Evolutionary conservation across 2,329 filamentous ascomycete genomes (phyloP).

Genomic region (Ampelomyces quisqualis): DNA sequence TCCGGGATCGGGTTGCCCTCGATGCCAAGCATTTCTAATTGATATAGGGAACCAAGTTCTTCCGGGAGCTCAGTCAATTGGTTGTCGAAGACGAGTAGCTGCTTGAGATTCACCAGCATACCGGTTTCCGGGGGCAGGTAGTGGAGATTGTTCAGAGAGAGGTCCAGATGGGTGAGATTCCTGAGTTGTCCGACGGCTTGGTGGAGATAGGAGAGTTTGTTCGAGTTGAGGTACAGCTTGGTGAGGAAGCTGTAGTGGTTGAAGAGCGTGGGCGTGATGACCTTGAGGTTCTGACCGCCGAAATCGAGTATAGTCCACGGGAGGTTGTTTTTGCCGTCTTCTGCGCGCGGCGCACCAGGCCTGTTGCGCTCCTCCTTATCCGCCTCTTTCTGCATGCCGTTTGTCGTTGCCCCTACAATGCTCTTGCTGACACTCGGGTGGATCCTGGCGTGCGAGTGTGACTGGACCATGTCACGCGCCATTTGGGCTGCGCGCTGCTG

Average conservation of each 20-base stretch:
- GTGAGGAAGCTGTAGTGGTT: slow-evolving; percentile 76
- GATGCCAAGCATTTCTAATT: slow-evolving; percentile 84
- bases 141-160: slow-evolving; percentile 82
- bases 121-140: slow-evolving; percentile 87
- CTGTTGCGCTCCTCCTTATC: slow-evolving; percentile 63
- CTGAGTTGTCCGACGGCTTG: slow-evolving; percentile 78
- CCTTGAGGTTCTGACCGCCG: slow-evolving; percentile 90
- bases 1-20: slow-evolving; percentile 85
- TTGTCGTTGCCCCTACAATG: slow-evolving; percentile 56
- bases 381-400: slow-evolving; percentile 52
- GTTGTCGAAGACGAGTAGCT: slow-evolving; percentile 87
- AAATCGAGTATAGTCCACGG: slow-evolving; percentile 94
- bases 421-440: slow-evolving; percentile 71
- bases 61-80: slow-evolving; percentile 76
- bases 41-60: slow-evolving; percentile 85
- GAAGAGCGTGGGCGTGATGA: slow-evolving; percentile 77
- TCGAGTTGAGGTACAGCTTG: slow-evolving; percentile 90
- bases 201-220: slow-evolving; percentile 81
- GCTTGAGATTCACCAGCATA: slow-evolving; percentile 92
- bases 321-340: slow-evolving; percentile 55
- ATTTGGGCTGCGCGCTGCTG: slow-evolving; percentile 81
- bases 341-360: slow-evolving; percentile 58
- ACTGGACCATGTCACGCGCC: slow-evolving; percentile 66
- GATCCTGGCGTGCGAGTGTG: slow-evolving; percentile 72
- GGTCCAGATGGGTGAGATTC: slow-evolving; percentile 77